phyloP scores from a whole-genome alignment of 2,329 filamentous ascomycete genomes.

The Cladosporium oxysporum region DNA sequence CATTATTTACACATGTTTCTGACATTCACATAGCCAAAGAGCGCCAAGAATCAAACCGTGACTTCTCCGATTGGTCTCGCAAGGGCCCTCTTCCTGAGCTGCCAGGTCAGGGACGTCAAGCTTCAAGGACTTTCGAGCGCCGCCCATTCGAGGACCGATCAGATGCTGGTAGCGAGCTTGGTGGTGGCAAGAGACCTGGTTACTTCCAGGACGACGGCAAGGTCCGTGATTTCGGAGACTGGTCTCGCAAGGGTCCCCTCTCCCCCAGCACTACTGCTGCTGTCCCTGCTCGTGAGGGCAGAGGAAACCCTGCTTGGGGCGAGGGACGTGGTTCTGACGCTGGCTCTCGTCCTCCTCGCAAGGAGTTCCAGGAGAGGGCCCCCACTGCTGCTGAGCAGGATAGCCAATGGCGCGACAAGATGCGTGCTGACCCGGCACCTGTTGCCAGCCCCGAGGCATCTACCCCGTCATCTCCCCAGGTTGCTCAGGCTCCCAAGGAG shows the following conservation, averaged over 20 bases:
- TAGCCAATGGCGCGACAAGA: slow-evolving; percentile 87
- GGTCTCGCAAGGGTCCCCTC: slow-evolving; percentile 92
- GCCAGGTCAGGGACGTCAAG: slow-evolving; percentile 50
- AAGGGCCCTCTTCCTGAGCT: slow-evolving; percentile 84
- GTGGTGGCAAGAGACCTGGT: slow-evolving; percentile 62
- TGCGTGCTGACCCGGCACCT: slow-evolving; percentile 79
- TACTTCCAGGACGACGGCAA: slow-evolving; percentile 72
- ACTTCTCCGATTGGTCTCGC: slow-evolving; percentile 87
- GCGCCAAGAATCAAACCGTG: slow-evolving; percentile 68
- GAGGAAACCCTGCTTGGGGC: slow-evolving; percentile 74
- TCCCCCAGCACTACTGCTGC: slow-evolving; percentile 62
- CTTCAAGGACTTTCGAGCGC: slow-evolving; percentile 48
- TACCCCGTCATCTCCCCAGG: slow-evolving; percentile 71
- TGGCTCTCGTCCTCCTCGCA: slow-evolving; percentile 75
- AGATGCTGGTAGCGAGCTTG: slow-evolving; percentile 55
- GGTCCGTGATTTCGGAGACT: slow-evolving; percentile 78
- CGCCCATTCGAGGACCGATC: slow-evolving; percentile 42
- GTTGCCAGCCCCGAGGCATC: slow-evolving; percentile 71
- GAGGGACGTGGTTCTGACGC: slow-evolving; percentile 66
- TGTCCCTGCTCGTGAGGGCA: slow-evolving; percentile 54
- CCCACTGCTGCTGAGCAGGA: slow-evolving; percentile 90
- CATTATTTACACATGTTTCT: background rate
- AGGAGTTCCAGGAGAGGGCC: slow-evolving; percentile 69
- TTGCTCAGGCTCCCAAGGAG: slow-evolving; percentile 58
- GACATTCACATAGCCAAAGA: slow-evolving; percentile 70